Conservation (phyloP, 192 early-diverging fungal genomes). For the Coemansia sp. region DNA sequence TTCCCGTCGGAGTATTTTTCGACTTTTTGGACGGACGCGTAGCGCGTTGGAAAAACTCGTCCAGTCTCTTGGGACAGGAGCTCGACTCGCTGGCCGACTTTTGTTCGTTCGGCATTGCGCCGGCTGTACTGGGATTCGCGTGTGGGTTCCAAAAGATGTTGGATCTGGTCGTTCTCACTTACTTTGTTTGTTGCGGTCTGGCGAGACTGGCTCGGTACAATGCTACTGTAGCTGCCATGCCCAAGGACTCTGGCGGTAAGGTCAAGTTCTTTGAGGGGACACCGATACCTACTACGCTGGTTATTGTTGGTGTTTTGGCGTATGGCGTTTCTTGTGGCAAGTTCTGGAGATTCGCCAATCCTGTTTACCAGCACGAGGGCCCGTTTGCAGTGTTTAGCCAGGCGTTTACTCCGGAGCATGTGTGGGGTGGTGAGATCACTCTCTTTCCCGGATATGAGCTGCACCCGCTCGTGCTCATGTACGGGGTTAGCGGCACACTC, state of each 20-base stretch:
- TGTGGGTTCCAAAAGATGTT: slow-evolving; percentile 81
- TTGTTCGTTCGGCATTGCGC: slow-evolving; percentile 74
- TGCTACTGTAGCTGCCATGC: slow-evolving; percentile 76
- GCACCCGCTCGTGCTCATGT: slow-evolving; percentile 78
- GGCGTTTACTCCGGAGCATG: slow-evolving; percentile 54
- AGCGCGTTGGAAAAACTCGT: slow-evolving; percentile 74
- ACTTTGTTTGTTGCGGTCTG: slow-evolving; percentile 86
- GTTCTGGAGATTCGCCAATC: slow-evolving; percentile 53
- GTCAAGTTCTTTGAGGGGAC: slow-evolving; percentile 85
- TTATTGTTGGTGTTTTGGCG: slow-evolving; percentile 64
- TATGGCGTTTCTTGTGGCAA: slow-evolving; percentile 57
- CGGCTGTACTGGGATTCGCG: slow-evolving; percentile 78
- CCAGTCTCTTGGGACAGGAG: slow-evolving; percentile 82
- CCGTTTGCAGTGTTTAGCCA: slow-evolving; percentile 53
- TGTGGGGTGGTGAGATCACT: slow-evolving; percentile 60
- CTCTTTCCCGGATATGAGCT: slow-evolving; percentile 64
- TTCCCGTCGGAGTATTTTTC: slow-evolving; percentile 67
- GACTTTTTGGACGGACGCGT: slow-evolving; percentile 79
- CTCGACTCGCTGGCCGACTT: slow-evolving; percentile 87
- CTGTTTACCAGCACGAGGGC: slow-evolving; percentile 45
- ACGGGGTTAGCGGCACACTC: slow-evolving; percentile 71
- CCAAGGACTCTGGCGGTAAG: slow-evolving; percentile 76
- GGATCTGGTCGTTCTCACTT: slow-evolving; percentile 72
- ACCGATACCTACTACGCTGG: slow-evolving; percentile 80
- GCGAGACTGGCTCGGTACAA: slow-evolving; percentile 87